Evolutionary conservation across 805 yeast species (phyloP).

Genomic region (Candida ortonii): DNA sequence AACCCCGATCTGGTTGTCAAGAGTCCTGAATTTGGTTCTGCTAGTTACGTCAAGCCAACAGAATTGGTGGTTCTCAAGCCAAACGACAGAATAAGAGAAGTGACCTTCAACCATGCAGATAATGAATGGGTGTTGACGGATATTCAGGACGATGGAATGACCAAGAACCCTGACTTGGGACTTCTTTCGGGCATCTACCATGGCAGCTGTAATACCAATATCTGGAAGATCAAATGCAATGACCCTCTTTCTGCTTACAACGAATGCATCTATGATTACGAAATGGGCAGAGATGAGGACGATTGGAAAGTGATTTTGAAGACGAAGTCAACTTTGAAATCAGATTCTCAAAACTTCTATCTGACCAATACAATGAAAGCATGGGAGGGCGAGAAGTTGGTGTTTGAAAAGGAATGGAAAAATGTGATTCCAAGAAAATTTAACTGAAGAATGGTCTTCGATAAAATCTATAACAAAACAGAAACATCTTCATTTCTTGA

Average conservation of each 20-base stretch:
- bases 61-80: slow-evolving; percentile 26
- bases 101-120: slow-evolving; percentile 33
- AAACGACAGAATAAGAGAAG: slow-evolving; percentile 27
- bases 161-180: slow-evolving; percentile 32
- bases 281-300: slow-evolving; percentile 40
- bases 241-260: slow-evolving; percentile 41
- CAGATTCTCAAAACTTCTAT: slow-evolving; percentile 34
- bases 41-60: slow-evolving; percentile 31
- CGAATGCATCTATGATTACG: slow-evolving; percentile 39
- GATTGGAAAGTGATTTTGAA: slow-evolving; percentile 38
- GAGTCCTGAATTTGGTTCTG: slow-evolving; percentile 29
- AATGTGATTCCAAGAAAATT: slow-evolving; percentile 35
- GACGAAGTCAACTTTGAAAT: slow-evolving; percentile 30
- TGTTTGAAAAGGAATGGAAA: slow-evolving; percentile 36
- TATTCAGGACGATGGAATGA: slow-evolving; percentile 36
- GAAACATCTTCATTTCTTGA: too few species aligned
- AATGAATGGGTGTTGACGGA: slow-evolving; percentile 36
- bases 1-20: slow-evolving; percentile 14
- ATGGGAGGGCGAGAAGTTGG: slow-evolving; percentile 31
- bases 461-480: too few species aligned
- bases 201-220: slow-evolving; percentile 39
- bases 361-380: slow-evolving; percentile 35
- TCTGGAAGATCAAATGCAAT: slow-evolving; percentile 35
- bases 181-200: slow-evolving; percentile 37
- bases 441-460: slow-evolving; percentile 19